Conservation (phyloP, 768 basidiomycete genomes). For the Clavulina sp. region DNA sequence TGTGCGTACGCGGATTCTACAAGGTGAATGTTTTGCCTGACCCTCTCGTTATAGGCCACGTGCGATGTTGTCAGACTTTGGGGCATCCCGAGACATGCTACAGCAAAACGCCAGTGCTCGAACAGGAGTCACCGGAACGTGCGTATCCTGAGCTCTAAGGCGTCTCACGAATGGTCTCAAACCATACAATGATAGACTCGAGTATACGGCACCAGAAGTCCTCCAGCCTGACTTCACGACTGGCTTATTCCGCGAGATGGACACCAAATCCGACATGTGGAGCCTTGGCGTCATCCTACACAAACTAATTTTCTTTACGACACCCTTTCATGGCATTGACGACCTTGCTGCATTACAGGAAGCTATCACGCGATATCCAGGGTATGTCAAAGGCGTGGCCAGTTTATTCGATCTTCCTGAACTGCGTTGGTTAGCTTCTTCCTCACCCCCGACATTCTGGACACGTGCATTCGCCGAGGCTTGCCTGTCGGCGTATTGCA, state of each 20-base stretch:
- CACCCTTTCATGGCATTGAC: conserved; percentile 60
- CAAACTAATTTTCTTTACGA: conserved; percentile 77
- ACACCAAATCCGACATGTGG: conserved; percentile 94
- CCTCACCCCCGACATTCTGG: too few species aligned
- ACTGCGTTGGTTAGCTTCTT: too few species aligned
- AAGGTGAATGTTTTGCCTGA: background rate
- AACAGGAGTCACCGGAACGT: conserved; percentile 93
- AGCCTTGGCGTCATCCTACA: conserved; percentile 91
- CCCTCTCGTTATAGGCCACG: conserved; percentile 39
- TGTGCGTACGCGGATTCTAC: conserved; percentile 28
- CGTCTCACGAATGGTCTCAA: conserved; percentile 1
- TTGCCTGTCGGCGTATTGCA: too few species aligned
- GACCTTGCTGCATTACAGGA: conserved; percentile 52
- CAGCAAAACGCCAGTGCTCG: conserved; percentile 44
- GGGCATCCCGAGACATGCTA: conserved; percentile 84
- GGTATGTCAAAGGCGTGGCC: too few species aligned
- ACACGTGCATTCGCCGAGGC: too few species aligned
- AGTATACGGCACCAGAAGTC: conserved; percentile 81
- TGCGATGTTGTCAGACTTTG: conserved; percentile 92
- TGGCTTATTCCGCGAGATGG: conserved; percentile 49
- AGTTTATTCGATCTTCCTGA: too few species aligned
- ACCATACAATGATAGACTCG: conserved; percentile 32
- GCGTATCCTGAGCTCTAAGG: conserved; percentile 18
- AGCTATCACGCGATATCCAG: conserved; percentile 58
- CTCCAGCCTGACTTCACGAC: conserved; percentile 39